Conservation (phyloP, 108 stramenopile genomes). For the Fragilariopsis cylindrus region DNA sequence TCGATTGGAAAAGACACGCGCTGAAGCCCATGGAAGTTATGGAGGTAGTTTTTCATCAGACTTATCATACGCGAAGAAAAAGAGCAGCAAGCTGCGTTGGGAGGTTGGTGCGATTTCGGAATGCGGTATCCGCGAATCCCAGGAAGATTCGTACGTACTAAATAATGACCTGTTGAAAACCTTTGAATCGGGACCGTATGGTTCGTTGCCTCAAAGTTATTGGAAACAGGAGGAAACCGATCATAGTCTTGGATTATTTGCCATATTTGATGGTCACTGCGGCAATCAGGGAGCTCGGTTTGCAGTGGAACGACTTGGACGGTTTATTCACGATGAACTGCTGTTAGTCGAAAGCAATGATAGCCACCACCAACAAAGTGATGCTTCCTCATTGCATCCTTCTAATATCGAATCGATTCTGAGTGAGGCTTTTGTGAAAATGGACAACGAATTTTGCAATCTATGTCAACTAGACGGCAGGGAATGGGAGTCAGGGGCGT, state of each 20-base stretch:
- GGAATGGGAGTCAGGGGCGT: constrained; percentile 83
- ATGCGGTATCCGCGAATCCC: constrained; percentile 68
- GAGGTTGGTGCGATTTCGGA: constrained; percentile 82
- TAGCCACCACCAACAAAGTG: neutral
- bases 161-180: constrained; percentile 45
- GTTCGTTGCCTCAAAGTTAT: neutral
- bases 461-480: constrained; percentile 65
- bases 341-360: neutral
- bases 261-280: constrained; percentile 84
- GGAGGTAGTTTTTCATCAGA: constrained; percentile 20
- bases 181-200: neutral
- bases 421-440: constrained; percentile 49
- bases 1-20: constrained; percentile 35
- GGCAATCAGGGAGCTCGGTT: constrained; percentile 80
- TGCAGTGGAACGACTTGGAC: constrained; percentile 59
- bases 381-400: neutral
- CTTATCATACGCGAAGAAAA: too few species aligned
- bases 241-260: constrained; percentile 56
- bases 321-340: constrained; percentile 53
- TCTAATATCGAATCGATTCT: constrained; percentile 42
- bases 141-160: constrained; percentile 78
- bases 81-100: constrained; percentile 38
- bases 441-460: constrained; percentile 73
- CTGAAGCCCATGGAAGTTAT: constrained; percentile 36
- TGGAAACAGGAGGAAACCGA: constrained; percentile 37